phyloP scores from a whole-genome alignment of 2,329 filamentous ascomycete species.

The Zasmidium cellare region DNA sequence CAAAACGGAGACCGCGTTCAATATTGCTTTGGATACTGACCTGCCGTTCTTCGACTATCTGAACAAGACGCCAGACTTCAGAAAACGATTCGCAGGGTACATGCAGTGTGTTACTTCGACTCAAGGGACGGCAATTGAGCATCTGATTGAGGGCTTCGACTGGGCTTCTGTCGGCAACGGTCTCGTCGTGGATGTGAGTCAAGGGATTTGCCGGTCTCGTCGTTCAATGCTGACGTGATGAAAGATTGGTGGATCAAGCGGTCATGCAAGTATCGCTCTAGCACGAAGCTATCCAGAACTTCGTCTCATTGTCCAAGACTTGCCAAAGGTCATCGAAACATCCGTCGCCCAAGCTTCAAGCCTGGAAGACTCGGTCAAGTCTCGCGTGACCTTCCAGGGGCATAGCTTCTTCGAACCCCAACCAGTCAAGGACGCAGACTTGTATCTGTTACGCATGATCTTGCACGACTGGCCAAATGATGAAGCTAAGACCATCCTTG shows the following conservation, averaged over 20 bases:
- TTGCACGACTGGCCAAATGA: conserved; percentile 32
- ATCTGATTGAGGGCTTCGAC: conserved; percentile 57
- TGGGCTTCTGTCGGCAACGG: conserved; percentile 44
- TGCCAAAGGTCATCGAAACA: conserved; percentile 25
- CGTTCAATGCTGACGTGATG: background rate
- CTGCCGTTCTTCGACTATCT: conserved; percentile 27
- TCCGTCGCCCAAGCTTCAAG: conserved; percentile 17
- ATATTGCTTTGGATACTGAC: conserved; percentile 19
- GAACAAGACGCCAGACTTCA: conserved; percentile 19
- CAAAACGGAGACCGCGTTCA: conserved; percentile 25
- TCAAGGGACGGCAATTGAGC: conserved; percentile 56
- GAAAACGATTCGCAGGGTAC: conserved; percentile 22
- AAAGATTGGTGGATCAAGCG: conserved; percentile 43
- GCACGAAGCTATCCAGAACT: conserved; percentile 45
- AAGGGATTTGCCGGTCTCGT: too few species aligned
- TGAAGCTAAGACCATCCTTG: conserved; percentile 23
- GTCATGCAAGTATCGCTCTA: conserved; percentile 44
- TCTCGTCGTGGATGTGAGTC: conserved; percentile 53
- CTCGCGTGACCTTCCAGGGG: conserved; percentile 18
- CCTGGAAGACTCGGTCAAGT: conserved; percentile 10
- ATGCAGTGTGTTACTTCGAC: conserved; percentile 22
- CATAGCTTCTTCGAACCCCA: conserved; percentile 33
- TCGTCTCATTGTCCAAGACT: conserved; percentile 48
- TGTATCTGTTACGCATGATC: conserved; percentile 29
- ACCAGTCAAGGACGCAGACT: conserved; percentile 31